Evolutionary conservation across 257 asterid genomes (phyloP).

Genomic region (Primulina eburnea): DNA sequence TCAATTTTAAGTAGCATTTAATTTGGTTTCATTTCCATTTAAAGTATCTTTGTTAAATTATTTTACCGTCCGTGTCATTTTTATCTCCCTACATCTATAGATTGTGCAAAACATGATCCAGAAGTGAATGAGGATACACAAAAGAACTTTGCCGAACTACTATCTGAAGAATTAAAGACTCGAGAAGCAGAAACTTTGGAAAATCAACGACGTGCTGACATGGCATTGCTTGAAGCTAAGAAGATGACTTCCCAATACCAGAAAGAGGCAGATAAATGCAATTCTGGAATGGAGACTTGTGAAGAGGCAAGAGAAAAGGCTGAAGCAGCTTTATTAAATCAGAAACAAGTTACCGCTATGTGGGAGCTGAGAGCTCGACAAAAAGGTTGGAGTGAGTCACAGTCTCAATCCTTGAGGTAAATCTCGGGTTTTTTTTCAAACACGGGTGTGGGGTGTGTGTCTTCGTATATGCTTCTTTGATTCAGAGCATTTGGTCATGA

Average conservation of each 20-base stretch:
- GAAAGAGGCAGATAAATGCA: slow-evolving; percentile 96
- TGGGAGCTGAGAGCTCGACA: slow-evolving; percentile 92
- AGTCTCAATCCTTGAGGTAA: background rate
- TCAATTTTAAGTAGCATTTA: background rate
- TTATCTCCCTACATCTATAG: slow-evolving; percentile 35
- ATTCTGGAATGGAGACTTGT: slow-evolving; percentile 96
- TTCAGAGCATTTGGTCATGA: background rate
- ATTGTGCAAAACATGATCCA: slow-evolving; percentile 85
- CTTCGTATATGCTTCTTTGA: background rate
- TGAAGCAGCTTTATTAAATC: slow-evolving; percentile 61
- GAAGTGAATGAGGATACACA: slow-evolving; percentile 81
- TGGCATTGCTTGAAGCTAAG: slow-evolving; percentile 86
- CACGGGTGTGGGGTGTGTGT: background rate
- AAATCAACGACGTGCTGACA: slow-evolving; percentile 79
- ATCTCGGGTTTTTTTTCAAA: background rate
- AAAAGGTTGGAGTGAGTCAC: slow-evolving; percentile 72
- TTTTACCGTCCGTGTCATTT: background rate
- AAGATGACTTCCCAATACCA: slow-evolving; percentile 90
- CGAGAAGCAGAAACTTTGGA: slow-evolving; percentile 80
- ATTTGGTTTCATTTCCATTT: background rate
- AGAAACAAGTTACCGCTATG: slow-evolving; percentile 63
- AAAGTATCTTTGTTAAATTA: background rate
- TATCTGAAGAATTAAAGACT: slow-evolving; percentile 76
- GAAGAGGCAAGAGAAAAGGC: slow-evolving; percentile 95
- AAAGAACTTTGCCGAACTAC: slow-evolving; percentile 74